These are phyloP conservation scores for Zizania palustris DNA, from an alignment of 202 grass and related monocot species.

Conservation along the genomic window DNA sequence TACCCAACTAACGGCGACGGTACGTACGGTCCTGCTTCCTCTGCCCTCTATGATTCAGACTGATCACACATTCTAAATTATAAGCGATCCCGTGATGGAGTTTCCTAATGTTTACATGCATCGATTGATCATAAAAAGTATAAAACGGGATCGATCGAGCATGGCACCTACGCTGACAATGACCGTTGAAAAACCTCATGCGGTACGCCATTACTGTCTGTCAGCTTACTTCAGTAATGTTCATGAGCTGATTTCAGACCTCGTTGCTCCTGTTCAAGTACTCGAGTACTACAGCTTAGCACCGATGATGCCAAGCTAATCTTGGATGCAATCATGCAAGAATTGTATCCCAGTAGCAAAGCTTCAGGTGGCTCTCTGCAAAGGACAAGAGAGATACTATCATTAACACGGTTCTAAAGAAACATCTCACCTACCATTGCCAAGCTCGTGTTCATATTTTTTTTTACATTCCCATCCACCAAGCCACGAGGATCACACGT, in stretches of 20 bases:
- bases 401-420: background rate
- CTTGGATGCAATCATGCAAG: background rate
- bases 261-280: background rate
- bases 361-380: background rate
- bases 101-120: background rate
- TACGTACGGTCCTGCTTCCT: background rate
- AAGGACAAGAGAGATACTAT: background rate
- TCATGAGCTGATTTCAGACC: background rate
- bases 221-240: background rate
- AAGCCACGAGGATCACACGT: background rate
- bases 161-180: background rate
- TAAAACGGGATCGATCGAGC: background rate
- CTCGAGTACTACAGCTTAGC: background rate
- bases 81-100: background rate
- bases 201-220: background rate
- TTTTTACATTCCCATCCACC: background rate
- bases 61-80: background rate
- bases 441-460: background rate
- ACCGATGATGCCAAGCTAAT: too few species aligned
- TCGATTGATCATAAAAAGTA: background rate
- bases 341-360: background rate
- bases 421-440: constrained; percentile 19
- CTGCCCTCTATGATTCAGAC: background rate
- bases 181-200: background rate
- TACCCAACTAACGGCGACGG: constrained; percentile 5